Conservation (phyloP, 331 rosid genomes). For the Prunus yedoensis region DNA sequence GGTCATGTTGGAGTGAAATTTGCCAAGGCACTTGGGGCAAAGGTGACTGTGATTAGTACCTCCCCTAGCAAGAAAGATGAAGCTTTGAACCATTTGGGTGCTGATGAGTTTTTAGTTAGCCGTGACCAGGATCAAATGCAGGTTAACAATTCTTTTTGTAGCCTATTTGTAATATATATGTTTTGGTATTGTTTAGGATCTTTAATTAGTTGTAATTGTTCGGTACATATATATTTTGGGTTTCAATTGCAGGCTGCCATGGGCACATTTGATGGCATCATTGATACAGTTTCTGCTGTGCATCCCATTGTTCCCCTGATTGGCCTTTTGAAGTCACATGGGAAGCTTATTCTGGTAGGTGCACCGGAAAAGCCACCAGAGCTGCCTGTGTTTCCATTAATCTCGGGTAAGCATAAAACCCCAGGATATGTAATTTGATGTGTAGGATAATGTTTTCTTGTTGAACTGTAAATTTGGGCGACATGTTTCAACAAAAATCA, state of each 20-base stretch:
- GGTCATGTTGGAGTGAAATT: slow-evolving; percentile 13
- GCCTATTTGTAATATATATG: neutral
- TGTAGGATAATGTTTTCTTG: no score
- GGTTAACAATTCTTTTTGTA: neutral
- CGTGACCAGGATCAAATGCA: slow-evolving; percentile 7
- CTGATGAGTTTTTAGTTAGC: slow-evolving; percentile 28
- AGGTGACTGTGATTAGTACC: slow-evolving; percentile 34
- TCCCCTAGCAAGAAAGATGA: slow-evolving; percentile 30
- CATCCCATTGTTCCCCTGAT: slow-evolving; percentile 18
- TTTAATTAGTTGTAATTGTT: no score
- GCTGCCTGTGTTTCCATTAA: neutral
- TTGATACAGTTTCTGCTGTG: slow-evolving; percentile 18
- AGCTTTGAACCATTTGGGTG: slow-evolving; percentile 30
- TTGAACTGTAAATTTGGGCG: no score
- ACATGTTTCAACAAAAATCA: no score
- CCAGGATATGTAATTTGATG: no score
- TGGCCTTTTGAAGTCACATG: slow-evolving; percentile 18
- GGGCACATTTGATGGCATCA: slow-evolving; percentile 24
- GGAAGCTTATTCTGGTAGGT: slow-evolving; percentile 22
- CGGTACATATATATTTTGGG: no score
- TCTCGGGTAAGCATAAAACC: neutral
- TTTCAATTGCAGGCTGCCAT: slow-evolving; percentile 15
- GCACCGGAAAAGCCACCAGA: slow-evolving; percentile 13
- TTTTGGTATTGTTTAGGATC: no score
- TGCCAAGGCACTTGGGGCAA: slow-evolving; percentile 18